These are phyloP conservation scores for Fusarium goolgardi DNA, from an alignment of 2,329 filamentous ascomycete species.

Conservation along the genomic window DNA sequence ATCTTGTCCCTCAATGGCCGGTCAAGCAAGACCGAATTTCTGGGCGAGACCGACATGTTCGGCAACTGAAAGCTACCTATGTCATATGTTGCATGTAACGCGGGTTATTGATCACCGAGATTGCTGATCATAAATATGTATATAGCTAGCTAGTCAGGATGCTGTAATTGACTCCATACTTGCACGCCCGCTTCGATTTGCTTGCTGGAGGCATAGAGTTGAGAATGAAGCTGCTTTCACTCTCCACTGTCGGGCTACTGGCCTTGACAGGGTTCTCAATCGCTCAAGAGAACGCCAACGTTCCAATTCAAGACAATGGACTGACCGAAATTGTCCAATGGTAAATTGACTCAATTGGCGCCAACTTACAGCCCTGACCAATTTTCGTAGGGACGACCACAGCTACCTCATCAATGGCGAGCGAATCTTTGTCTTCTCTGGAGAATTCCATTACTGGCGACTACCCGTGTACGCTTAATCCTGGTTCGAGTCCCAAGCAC, in stretches of 20 bases:
- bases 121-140: background rate
- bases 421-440: slow-evolving; percentile 57
- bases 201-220: background rate
- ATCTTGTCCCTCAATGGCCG: slow-evolving; percentile 32
- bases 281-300: slow-evolving; percentile 13
- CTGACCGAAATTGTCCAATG: slow-evolving; percentile 32
- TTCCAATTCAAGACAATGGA: slow-evolving; percentile 33
- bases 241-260: slow-evolving; percentile 28
- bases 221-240: slow-evolving; percentile 32
- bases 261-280: slow-evolving; percentile 29
- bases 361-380: background rate
- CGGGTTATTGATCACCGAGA: slow-evolving; percentile 24
- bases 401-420: slow-evolving; percentile 56
- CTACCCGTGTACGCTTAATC: slow-evolving; percentile 53
- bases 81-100: slow-evolving; percentile 17
- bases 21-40: slow-evolving; percentile 33
- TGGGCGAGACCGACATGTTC: slow-evolving; percentile 27
- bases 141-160: slow-evolving; percentile 8
- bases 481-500: fast-evolving
- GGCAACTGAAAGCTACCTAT: slow-evolving; percentile 15
- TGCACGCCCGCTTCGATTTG: background rate
- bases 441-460: slow-evolving; percentile 58
- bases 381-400: slow-evolving; percentile 53
- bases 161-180: background rate
- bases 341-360: background rate